Base-by-base conservation (phyloP, 1,284 basidiomycete species). In the Moesziomyces globuligerus region DNA sequence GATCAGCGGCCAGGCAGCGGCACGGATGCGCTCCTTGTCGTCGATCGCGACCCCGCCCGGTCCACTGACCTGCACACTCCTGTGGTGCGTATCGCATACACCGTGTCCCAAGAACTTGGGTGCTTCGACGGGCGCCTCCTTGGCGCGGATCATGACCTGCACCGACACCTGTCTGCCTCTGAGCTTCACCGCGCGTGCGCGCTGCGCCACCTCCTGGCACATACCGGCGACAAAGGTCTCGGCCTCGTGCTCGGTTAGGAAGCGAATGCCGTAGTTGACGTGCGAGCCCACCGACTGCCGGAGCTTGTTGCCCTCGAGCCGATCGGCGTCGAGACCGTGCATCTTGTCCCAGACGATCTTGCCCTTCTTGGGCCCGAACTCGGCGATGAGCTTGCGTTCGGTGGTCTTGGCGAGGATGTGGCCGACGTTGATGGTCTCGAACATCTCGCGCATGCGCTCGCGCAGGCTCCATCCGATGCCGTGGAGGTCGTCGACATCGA, bases 61-160 rank as follows among this genome's bases (percentile, higher is more conserved):
- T 2, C 58, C 60, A 8, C 85, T 83, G 1, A 94, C 84, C 1
- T 87, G 83, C 0, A 84, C 84, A 69, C 91, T 90, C 79, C 90
- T 91, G 80, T 89, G 93, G 84, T 90, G 91, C 0, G 89, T 86
- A 51, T 94, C 89, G 81, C 94, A 97, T 10, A 87, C 83, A 1
- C 95, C 95, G 77, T 98, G 94, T 0, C 95, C 95, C 72, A 98
- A 86, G 70, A 97, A 97, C 91, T 98, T 98, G 0, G 94, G 90
- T n/a, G 92, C 88, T 78, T 98, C 96, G 11, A 91, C 85, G 0
- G 94, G 94, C 0, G 95, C 93, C 50, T 87, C 88, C 0, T 91
- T 88, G 80, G 92, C 90, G 7, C 95, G 87, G 70, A 90, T 89
- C 91, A 98, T 90, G 64, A 98, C 85, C 90, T 86, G 38, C 85